These are phyloP conservation scores for Tuber brumale DNA, from an alignment of 495 filamentous ascomycete species.

Conservation along the genomic window DNA sequence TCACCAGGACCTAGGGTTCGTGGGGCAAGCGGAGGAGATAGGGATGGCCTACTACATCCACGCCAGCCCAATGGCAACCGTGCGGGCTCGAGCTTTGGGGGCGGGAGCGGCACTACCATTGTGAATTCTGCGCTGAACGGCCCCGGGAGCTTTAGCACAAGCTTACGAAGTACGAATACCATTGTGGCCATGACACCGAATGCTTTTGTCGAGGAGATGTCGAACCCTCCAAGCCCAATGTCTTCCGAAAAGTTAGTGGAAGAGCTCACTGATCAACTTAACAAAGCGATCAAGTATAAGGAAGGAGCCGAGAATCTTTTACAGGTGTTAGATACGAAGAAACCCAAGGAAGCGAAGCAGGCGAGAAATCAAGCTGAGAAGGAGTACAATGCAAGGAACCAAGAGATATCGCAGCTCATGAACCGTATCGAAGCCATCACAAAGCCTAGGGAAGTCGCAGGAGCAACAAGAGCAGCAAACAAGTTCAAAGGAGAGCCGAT, in stretches of 20 bases:
- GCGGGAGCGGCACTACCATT: slow-evolving; percentile 12
- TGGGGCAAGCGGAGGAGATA: slow-evolving; percentile 37
- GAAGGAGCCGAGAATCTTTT: slow-evolving; percentile 94
- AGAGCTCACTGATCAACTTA: slow-evolving; percentile 77
- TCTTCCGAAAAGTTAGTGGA: slow-evolving; percentile 57
- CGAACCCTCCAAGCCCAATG: slow-evolving; percentile 54
- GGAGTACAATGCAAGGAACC: slow-evolving; percentile 85
- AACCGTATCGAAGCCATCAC: slow-evolving; percentile 67
- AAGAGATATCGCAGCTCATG: slow-evolving; percentile 75
- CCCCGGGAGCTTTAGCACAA: slow-evolving; percentile 89
- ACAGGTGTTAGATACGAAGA: slow-evolving; percentile 89
- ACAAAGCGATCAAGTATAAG: slow-evolving; percentile 94
- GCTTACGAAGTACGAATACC: slow-evolving; percentile 67
- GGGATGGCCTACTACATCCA: slow-evolving; percentile 31
- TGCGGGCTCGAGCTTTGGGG: slow-evolving; percentile 33
- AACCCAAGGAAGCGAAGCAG: slow-evolving; percentile 88
- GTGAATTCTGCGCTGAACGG: slow-evolving; percentile 48
- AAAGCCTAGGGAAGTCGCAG: slow-evolving; percentile 51
- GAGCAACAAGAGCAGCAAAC: slow-evolving; percentile 39
- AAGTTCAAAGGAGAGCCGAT: slow-evolving; percentile 63
- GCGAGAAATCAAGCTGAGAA: slow-evolving; percentile 80
- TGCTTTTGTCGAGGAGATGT: slow-evolving; percentile 55
- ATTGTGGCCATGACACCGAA: slow-evolving; percentile 55
- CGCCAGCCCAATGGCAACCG: slow-evolving; percentile 37
- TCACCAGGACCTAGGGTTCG: slow-evolving; percentile 31